Evolutionary conservation across 1,284 basidiomycete species (phyloP), one percentile per base, ranked within the genome.

Genomic region (Athelia psychrophila): DNA sequence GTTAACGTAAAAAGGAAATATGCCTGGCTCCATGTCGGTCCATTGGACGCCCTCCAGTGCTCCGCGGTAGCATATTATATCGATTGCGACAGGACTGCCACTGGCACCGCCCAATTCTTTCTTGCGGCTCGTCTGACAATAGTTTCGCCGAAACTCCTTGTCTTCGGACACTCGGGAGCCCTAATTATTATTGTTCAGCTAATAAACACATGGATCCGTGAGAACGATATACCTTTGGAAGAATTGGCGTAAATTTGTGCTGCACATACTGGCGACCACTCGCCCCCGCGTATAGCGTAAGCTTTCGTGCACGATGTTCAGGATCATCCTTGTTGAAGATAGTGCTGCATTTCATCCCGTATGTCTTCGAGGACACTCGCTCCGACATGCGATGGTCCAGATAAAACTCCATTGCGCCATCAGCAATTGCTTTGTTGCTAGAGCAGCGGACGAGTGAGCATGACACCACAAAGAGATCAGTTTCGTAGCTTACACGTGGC

Each of bases 381-480:
- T 62, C 59, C 9, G 64, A 58, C 1, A 76, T 74, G 3, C 66
- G 62, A 47, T 67, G 70, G 49, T 74, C 64, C 23, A 77, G 45
- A 40, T 68, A 70, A 49, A 65, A 77, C 0, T 68, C 72, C 12
- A 76, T 57, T 2, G 75, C 72, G 4, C 75, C 75, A 32, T 77
- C 71, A 3, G 75, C 66, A 2, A 77, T 74, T 2, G 73, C 76
- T 33, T 75, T 77, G 56, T 74, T 75, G 20, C 74, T 76, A n/a
- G 8, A 10, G 10, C 25, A 48, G 22, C 38, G 23, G 1, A 44
- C 36, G 6, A 50, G 27, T 12, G 24, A 35, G 33, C 10, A 22
- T 12, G n/a, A 24, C 30, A 9, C 18, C 2, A 40, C 13, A 46
- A 33, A 23, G 25, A n/a, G n/a, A n/a, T n/a, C n/a, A 32, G 16